Evolutionary conservation across 768 basidiomycete species (phyloP).

Genomic region (Steccherinum ochraceum): DNA sequence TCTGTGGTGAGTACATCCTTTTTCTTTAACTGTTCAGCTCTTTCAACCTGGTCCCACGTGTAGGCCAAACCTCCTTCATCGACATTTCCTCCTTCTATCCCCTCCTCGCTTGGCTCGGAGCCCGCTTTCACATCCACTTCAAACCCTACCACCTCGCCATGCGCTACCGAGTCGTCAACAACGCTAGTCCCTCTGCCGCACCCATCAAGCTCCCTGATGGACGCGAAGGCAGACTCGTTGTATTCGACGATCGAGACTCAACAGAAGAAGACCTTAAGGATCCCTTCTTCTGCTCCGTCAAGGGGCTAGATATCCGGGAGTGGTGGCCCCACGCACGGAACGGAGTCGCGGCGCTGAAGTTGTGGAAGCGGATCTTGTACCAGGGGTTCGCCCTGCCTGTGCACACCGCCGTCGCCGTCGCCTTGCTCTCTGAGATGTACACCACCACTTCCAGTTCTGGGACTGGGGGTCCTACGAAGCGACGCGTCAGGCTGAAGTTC

Average conservation of each 20-base stretch:
- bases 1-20: neutral
- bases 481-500: constrained; percentile 32
- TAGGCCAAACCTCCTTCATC: constrained; percentile 9
- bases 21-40: neutral
- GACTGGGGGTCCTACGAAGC: constrained; percentile 3
- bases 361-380: constrained; percentile 19
- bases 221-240: constrained; percentile 4
- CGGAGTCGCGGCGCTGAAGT: constrained; percentile 20
- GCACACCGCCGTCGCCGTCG: constrained; percentile 25
- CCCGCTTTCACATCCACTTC: neutral
- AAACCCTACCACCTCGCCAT: constrained; percentile 6
- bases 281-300: neutral
- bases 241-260: constrained; percentile 6
- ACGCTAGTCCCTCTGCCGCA: neutral
- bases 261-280: too few species aligned
- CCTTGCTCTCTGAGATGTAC: constrained; percentile 34
- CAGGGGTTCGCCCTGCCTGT: constrained; percentile 29
- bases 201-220: constrained; percentile 1
- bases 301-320: neutral
- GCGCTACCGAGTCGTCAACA: constrained; percentile 1
- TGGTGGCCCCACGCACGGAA: constrained; percentile 32
- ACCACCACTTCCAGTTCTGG: constrained; percentile 16
- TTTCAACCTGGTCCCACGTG: too few species aligned
- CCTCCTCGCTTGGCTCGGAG: constrained; percentile 4
- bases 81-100: constrained; percentile 7